phyloP scores from a whole-genome alignment of 179 eudicot genomes.

The Spinacia oleracea region DNA sequence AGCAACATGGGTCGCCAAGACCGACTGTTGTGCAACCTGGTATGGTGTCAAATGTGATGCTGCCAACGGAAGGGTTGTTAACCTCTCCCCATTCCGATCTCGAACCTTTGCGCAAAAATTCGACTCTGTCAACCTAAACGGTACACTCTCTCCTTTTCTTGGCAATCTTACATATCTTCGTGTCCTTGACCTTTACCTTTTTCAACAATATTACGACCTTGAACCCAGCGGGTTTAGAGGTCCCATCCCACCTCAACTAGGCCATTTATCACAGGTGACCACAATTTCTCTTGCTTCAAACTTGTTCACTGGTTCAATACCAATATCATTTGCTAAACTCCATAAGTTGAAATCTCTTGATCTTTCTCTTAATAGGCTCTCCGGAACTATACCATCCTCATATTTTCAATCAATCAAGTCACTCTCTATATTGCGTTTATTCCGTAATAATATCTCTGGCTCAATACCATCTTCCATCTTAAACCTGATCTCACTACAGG shows the following conservation, averaged over 20 bases:
- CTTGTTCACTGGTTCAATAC: slow-evolving; percentile 53
- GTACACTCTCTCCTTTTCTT: slow-evolving; percentile 59
- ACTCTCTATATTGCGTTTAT: slow-evolving; percentile 24
- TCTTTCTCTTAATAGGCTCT: slow-evolving; percentile 45
- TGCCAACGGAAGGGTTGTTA: slow-evolving; percentile 50
- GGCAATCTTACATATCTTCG: too few relatives aligned
- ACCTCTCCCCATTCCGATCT: slow-evolving; percentile 56
- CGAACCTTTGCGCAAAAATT: slow-evolving; percentile 29
- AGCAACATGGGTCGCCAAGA: slow-evolving; percentile 45
- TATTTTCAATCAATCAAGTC: slow-evolving; percentile 34
- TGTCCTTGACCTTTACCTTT: not conserved
- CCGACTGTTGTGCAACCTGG: slow-evolving; percentile 75
- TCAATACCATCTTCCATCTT: slow-evolving; percentile 53
- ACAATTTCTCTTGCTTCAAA: slow-evolving; percentile 55
- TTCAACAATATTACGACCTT: not conserved
- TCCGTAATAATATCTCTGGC: slow-evolving; percentile 39
- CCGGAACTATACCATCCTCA: slow-evolving; percentile 41
- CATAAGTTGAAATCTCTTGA: slow-evolving; percentile 35
- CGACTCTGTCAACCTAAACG: slow-evolving; percentile 35
- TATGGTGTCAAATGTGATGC: slow-evolving; percentile 58
- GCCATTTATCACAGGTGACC: slow-evolving; percentile 36
- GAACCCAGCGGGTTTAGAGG: too few relatives aligned
- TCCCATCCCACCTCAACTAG: not conserved
- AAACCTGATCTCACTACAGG: slow-evolving; percentile 33
- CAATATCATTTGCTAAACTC: slow-evolving; percentile 46